Evolutionary conservation across 2,329 filamentous ascomycete genomes (phyloP), one percentile per base, ranked within the genome.

Genomic region (Paecilomyces dactylethromorphus): DNA sequence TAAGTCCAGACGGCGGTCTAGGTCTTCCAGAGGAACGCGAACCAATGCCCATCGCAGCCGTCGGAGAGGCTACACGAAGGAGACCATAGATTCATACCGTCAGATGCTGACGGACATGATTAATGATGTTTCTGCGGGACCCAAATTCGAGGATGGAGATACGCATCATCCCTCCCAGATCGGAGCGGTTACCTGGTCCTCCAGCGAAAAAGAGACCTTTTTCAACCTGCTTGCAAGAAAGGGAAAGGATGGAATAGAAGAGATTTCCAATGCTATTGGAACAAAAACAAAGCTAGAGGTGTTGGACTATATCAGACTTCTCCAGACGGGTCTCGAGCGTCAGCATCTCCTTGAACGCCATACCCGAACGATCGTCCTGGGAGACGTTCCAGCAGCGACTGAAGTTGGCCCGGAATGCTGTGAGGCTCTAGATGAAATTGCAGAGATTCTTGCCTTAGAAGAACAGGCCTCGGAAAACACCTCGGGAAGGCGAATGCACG

Each of bases 221-320:
- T 96, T 91, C 70, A 78, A 82, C 13, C 82, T 84, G 0, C 71
- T 95, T 2, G 78, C 81, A 1, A 83, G 83, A 0, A 79, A 88
- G 1, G 91, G 91, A 0, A 82, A 78, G 56, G 82, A 85, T 64
- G 78, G 91, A 61, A 66, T 88, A 0, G 74, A 74, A 1, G 83
- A 81, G 1, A 87, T 97, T 58, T 81, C 90, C 1, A 66, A 74
- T 8, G 79, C 82, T 0, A 78, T 96, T 15, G 79, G 79, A 0
- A 87, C 85, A 33, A 97, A 97, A 74, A 87, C 85, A 59, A 82
- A 85, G 63, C 69, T 88, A 8, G 91, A 97, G 73, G 85, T 94
- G 33, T 81, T 82, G 29, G 84, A 88, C 55, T 92, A 92, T 69
- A 71, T 95, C 3, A 67, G 78, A 6, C 71, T 89, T 0, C 79